phyloP scores from a whole-genome alignment of 2,329 filamentous ascomycete genomes.

The Sclerotiophoma versabilis region DNA sequence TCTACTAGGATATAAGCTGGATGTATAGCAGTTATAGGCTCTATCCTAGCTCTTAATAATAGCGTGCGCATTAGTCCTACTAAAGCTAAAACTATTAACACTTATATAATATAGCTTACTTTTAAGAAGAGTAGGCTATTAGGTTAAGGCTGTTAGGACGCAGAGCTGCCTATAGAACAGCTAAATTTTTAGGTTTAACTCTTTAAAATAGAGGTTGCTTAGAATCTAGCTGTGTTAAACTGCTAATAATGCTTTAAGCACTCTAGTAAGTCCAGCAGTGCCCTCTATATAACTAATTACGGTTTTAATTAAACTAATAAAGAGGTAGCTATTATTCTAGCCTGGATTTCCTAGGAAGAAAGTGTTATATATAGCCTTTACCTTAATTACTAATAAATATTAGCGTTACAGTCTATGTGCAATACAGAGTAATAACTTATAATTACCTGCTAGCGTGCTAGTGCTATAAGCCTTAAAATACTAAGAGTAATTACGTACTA shows the following conservation, averaged over 20 bases:
- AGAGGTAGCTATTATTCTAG: not conserved
- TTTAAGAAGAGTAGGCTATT: constrained; percentile 12
- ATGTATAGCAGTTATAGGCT: too few species aligned
- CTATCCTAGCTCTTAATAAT: constrained; percentile 19
- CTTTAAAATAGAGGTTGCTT: constrained; percentile 32
- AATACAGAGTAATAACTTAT: not conserved
- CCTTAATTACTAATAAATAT: constrained; percentile 13
- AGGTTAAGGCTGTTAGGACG: not conserved
- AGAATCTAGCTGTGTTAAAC: constrained; percentile 46
- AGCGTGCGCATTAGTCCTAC: constrained; percentile 27
- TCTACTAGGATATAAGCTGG: not conserved
- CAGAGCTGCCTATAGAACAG: not conserved
- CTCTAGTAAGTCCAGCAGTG: constrained; percentile 39
- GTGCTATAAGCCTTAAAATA: constrained; percentile 36
- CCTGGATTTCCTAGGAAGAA: constrained; percentile 20
- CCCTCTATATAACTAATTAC: constrained; percentile 51
- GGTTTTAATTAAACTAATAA: constrained; percentile 32
- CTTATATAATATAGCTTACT: constrained; percentile 13
- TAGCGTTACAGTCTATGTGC: not conserved
- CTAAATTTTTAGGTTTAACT: constrained; percentile 31
- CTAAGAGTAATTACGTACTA: constrained; percentile 24
- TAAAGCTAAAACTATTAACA: constrained; percentile 33
- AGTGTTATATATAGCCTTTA: constrained; percentile 19
- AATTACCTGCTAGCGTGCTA: constrained; percentile 44
- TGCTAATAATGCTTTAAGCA: constrained; percentile 47